These are phyloP conservation scores for Fusarium albosuccineum DNA, from an alignment of 2,329 filamentous ascomycete genomes.

Conservation along the genomic window DNA sequence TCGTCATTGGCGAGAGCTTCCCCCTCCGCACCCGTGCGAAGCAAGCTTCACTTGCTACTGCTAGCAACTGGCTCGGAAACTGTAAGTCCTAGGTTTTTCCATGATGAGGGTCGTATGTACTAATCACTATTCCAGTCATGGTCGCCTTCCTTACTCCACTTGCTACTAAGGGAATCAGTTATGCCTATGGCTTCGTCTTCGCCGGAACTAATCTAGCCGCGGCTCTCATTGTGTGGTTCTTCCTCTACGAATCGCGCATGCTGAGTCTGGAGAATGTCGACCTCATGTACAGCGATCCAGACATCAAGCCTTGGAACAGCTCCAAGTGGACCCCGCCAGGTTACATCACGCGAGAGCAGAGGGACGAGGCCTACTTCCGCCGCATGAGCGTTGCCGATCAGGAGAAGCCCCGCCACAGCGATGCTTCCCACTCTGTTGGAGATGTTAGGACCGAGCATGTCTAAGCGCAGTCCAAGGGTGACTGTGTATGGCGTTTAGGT, in stretches of 20 bases:
- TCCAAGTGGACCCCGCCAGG: constrained; percentile 64
- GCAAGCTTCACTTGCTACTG: constrained; percentile 67
- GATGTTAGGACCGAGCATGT: constrained; percentile 37
- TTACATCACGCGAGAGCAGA: constrained; percentile 56
- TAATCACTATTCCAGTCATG: constrained; percentile 59
- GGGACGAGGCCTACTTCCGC: constrained; percentile 48
- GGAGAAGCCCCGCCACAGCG: constrained; percentile 40
- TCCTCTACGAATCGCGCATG: constrained; percentile 74
- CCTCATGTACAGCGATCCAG: constrained; percentile 72
- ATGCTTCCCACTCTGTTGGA: constrained; percentile 36
- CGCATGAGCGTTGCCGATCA: constrained; percentile 25
- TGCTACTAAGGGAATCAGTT: constrained; percentile 72
- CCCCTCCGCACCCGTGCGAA: constrained; percentile 68
- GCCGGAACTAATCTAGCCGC: constrained; percentile 71
- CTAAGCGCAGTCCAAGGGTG: constrained; percentile 22
- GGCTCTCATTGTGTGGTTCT: constrained; percentile 74
- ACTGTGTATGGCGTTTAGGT: constrained; percentile 31
- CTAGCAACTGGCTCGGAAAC: constrained; percentile 71
- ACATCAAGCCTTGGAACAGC: constrained; percentile 73
- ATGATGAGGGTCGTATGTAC: not conserved
- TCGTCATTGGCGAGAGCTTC: constrained; percentile 76
- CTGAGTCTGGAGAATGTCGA: constrained; percentile 80
- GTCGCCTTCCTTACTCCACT: constrained; percentile 77
- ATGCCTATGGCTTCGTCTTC: constrained; percentile 75
- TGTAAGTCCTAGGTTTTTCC: constrained; percentile 50